Percentiles rank a stretch among this genome's conserved stretches.
phyloP scores from a whole-genome alignment of 768 basidiomycete genomes.

The Agrocybe praecox region DNA sequence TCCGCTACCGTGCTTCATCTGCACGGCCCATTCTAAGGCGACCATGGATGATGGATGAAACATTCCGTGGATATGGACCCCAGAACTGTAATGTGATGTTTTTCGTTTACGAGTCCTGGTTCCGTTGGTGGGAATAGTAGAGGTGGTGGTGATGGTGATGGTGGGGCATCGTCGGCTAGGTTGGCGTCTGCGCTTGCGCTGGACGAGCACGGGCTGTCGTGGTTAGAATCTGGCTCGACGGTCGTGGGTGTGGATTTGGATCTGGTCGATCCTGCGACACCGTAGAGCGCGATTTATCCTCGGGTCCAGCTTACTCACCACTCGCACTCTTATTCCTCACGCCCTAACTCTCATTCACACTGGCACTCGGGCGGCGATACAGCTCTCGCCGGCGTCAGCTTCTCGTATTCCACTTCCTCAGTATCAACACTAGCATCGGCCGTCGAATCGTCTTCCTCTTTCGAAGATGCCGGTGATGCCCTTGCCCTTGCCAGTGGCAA shows the following conservation, averaged over 20 bases:
- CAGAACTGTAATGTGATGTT: not conserved
- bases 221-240: not conserved
- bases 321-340: not conserved
- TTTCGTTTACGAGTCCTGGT: constrained; percentile 8
- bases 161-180: too few relatives aligned
- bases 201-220: too few relatives aligned
- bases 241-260: not conserved
- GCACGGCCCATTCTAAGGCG: constrained; percentile 16
- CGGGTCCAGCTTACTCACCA: not conserved
- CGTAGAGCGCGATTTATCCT: not conserved
- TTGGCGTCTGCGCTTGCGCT: too few relatives aligned
- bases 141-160: too few relatives aligned
- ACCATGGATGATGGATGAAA: constrained; percentile 12
- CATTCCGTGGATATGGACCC: not conserved
- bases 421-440: too few relatives aligned
- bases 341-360: too few relatives aligned
- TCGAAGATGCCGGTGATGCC: too few relatives aligned
- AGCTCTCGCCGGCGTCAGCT: not conserved
- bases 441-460: too few relatives aligned
- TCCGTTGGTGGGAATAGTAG: too few relatives aligned
- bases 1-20: constrained; percentile 14
- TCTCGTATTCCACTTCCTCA: not conserved
- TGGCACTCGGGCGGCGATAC: not conserved
- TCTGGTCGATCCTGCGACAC: not conserved
- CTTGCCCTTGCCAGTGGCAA: too few relatives aligned